These are phyloP conservation scores for Decorospora gaudefroyi DNA, from an alignment of 2,329 filamentous ascomycete genomes.

Conservation along the genomic window DNA sequence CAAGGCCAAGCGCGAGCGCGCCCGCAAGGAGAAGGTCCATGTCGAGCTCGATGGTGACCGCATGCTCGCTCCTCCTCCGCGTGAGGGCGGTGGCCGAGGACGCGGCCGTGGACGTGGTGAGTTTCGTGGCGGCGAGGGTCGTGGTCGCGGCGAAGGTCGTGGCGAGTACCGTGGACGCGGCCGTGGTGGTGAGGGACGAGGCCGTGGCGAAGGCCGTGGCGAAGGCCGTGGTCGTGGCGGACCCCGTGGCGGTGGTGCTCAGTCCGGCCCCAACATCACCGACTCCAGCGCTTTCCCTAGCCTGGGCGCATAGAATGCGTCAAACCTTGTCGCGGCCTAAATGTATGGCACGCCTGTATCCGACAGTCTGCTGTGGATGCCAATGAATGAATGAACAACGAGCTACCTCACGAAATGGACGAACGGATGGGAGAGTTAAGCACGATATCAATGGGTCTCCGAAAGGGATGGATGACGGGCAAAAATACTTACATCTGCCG, in stretches of 20 bases:
- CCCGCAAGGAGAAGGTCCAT: conserved; percentile 88
- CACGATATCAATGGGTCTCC: conserved; percentile 12
- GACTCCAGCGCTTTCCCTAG: conserved; percentile 60
- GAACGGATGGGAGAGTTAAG: conserved; percentile 11
- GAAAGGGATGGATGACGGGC: conserved; percentile 22
- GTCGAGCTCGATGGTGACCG: conserved; percentile 82
- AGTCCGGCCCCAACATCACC: conserved; percentile 53
- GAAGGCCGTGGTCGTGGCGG: conserved; percentile 53
- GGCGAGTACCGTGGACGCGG: conserved; percentile 51
- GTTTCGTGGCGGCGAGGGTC: conserved; percentile 60
- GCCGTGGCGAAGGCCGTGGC: conserved; percentile 56
- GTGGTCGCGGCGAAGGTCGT: conserved; percentile 57
- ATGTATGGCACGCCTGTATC: conserved; percentile 18
- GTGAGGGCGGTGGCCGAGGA: conserved; percentile 53
- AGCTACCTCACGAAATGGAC: conserved; percentile 25
- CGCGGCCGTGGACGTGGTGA: conserved; percentile 56
- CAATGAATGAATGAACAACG: conserved; percentile 28
- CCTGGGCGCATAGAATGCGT: conserved; percentile 52
- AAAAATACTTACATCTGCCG: conserved; percentile 16
- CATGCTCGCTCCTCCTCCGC: conserved; percentile 59
- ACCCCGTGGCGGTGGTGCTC: conserved; percentile 46
- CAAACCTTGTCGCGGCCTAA: conserved; percentile 25
- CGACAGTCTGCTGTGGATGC: conserved; percentile 14
- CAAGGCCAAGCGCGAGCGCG: conserved; percentile 82
- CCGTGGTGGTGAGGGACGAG: conserved; percentile 51